Evolutionary conservation across 805 yeast species (phyloP).

Genomic region (Ogataea paradorogensis): DNA sequence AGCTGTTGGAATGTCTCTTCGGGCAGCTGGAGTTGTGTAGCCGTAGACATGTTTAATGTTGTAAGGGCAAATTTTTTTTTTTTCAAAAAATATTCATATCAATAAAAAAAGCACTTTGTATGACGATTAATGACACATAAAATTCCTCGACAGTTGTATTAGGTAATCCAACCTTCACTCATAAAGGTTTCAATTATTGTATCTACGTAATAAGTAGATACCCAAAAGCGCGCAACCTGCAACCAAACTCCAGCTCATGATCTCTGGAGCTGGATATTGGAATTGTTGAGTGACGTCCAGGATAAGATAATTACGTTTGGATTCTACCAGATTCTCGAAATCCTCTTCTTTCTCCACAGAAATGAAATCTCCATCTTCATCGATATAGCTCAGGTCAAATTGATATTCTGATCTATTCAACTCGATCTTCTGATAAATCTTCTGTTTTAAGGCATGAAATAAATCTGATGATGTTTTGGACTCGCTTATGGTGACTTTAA

Average conservation of each 20-base stretch:
- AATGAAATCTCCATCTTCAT: conserved; percentile 38
- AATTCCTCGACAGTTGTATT: neutral
- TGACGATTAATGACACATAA: no score
- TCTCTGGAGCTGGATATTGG: neutral
- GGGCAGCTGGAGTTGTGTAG: conserved; percentile 23
- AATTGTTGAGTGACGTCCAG: conserved; percentile 14
- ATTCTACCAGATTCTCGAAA: conserved; percentile 27
- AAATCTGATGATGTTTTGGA: conserved; percentile 8
- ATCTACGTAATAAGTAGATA: conserved; percentile 2
- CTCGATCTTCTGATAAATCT: conserved; percentile 22
- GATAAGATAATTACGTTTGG: conserved; percentile 12
- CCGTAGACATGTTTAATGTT: conserved; percentile 6
- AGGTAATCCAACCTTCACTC: neutral
- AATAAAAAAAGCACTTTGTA: no score
- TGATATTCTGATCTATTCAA: conserved; percentile 18
- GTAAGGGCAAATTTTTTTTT: conserved; percentile 18
- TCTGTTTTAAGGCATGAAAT: conserved; percentile 13
- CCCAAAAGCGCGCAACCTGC: conserved; percentile 4
- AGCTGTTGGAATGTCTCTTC: conserved; percentile 39
- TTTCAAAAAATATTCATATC: neutral
- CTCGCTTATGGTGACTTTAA: conserved; percentile 17
- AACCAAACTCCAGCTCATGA: conserved; percentile 1
- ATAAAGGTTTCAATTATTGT: neutral
- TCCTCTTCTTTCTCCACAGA: conserved; percentile 35
- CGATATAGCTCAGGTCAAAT: conserved; percentile 36